Evolutionary conservation across 2,329 filamentous ascomycete species (phyloP), one percentile per base, ranked within the genome.

Genomic region (Aspergillus fructus): DNA sequence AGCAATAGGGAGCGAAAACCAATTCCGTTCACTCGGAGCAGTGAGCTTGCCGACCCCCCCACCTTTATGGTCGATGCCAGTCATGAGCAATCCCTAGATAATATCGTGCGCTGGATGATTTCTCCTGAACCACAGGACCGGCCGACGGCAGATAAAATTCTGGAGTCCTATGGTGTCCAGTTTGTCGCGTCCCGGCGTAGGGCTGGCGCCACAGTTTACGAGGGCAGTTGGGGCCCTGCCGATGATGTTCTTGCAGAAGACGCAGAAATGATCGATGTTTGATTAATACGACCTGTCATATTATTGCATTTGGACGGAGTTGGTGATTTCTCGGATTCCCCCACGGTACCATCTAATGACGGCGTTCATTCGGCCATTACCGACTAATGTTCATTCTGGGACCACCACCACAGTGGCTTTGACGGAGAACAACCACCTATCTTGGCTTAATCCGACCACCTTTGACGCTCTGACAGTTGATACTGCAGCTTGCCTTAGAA

Each of bases 181-280:
- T 99, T 94, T 90, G 89, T 96, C 33, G 84, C 87, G 54, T 78
- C 81, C 50, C 87, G 92, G 61, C 87, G 92, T 55, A 87, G 89
- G 55, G 90, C 92, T 11, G 90, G 92, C 45, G 94, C 94, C n/a
- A 97, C 92, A 0, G 87, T 99, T 53, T 99, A 90, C 66, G 94
- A 99, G 77, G 94, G 94, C 61, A 94, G 91, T 71, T 99, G 93
- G 89, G 94, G 94, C 4, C 93, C 93, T 33, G 83, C 83, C 23
- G 87, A 87, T 62, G 83, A 87, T 61, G 78, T 86, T 19, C 77
- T 86, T 54, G 77, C 76, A 23, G 79, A 81, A 64, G 80, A 83
- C 70, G 80, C 83, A 46, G 85, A 88, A 71, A 87, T 87, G 83
- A 83, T 85, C 73, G 85, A 88, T 70, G 79, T 82, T 64, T 81